Evolutionary conservation across 805 yeast genomes (phyloP), one percentile per base, ranked within the genome.

Genomic region (Pichia ethanolica): DNA sequence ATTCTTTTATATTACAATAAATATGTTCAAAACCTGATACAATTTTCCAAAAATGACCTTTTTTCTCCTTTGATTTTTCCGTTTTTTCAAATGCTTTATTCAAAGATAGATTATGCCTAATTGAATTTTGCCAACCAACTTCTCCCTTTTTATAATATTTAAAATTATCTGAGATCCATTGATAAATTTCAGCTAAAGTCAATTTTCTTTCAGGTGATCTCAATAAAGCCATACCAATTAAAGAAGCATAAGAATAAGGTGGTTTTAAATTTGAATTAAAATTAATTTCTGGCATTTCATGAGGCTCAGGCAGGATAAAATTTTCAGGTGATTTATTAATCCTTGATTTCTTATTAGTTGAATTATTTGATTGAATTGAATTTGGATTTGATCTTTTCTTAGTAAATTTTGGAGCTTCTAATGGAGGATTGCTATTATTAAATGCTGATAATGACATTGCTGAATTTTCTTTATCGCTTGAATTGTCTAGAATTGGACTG

Each of bases 51-150:
- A 84, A 91, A 69, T 90, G 96, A 34, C 93, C 93, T 64, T 86
- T 86, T 7, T 91, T 89, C 68, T 86, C 95, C 57, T 86, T 84
- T 11, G 97, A 90, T 64, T 90, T 85, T 56, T 87, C 96, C 26
- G 93, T 83, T 68, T 91, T 91, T 44, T 85, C 75, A 63, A 91
- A 91, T 0, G 97, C 96, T 63, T 93, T 93, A 67, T 91, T 93
- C 58, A 91, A 74, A 11, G 97, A 89, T 33, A 91, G 71, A 57
- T 93, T 91, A 68, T 91, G 99, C 53, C 99, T 82, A 54, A 91
- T 93, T 35, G 97, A 90, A 68, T 91, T 91, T 68, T 91, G 97
- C 99, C 99, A 91, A 30, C 97, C 97, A 10, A 88, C 85, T 58
- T 89, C 96, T 51, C 86, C 85, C 54, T 79, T 81, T 55, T 82